These are phyloP conservation scores for Xylaria intraflava DNA, from an alignment of 495 filamentous ascomycete species.

Conservation along the genomic window DNA sequence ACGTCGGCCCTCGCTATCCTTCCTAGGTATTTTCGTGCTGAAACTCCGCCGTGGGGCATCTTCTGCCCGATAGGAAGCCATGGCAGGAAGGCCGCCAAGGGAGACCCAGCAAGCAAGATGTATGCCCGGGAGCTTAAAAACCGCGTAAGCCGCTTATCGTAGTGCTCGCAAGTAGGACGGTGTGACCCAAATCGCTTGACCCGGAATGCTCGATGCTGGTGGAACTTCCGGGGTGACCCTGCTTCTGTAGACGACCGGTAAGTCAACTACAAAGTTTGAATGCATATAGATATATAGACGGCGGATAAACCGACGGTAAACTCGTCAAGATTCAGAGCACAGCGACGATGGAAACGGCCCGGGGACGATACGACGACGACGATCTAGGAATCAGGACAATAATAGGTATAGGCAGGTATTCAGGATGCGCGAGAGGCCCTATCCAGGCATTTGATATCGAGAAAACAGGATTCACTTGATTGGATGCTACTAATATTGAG, in stretches of 20 bases:
- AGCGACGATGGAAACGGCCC: neutral
- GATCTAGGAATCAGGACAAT: neutral
- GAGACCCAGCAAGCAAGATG: neutral
- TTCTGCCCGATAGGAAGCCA: slow-evolving; percentile 20
- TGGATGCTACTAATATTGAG: neutral
- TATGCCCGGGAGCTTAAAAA: neutral
- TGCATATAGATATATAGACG: neutral
- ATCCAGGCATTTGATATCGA: neutral
- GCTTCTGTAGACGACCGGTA: neutral
- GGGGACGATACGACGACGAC: neutral
- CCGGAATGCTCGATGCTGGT: neutral
- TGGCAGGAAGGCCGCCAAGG: neutral
- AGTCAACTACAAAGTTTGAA: neutral
- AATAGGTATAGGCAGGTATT: neutral
- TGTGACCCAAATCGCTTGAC: neutral
- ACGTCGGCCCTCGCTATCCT: slow-evolving; percentile 48
- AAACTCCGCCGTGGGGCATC: slow-evolving; percentile 23
- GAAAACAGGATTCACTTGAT: neutral
- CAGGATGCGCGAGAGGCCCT: neutral
- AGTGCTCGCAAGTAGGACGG: neutral
- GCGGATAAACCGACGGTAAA: neutral
- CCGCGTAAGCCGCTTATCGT: neutral
- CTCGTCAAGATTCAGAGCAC: neutral
- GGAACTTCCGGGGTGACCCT: neutral
- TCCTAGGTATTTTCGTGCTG: slow-evolving; percentile 54